These are phyloP conservation scores for Trichoderma aggressivum DNA, from an alignment of 2,329 filamentous ascomycete species.

Conservation along the genomic window DNA sequence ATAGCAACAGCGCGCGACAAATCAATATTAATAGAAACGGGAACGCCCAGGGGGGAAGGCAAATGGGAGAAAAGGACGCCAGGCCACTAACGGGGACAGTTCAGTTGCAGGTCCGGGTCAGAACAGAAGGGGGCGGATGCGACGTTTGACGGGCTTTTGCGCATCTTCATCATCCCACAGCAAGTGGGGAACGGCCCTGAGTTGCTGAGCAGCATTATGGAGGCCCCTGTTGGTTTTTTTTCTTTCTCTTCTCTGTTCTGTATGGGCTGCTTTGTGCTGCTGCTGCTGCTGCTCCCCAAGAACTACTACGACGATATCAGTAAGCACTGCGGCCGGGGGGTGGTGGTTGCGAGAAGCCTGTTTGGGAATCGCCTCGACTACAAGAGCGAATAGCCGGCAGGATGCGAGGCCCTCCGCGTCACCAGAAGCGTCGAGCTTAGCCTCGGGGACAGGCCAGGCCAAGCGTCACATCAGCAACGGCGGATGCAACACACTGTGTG, in stretches of 20 bases:
- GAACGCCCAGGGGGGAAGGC: not conserved
- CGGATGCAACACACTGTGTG: not conserved
- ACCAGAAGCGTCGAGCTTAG: not conserved
- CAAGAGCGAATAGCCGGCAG: not conserved
- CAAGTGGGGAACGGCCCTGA: not conserved
- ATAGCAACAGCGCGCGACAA: conserved; percentile 12
- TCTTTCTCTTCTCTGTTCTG: no score
- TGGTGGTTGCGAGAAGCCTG: not conserved
- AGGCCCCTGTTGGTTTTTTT: not conserved
- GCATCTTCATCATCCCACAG: conserved; percentile 2
- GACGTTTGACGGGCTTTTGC: not conserved
- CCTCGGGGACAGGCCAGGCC: not conserved
- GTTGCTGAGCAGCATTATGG: conserved; percentile 11
- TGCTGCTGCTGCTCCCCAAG: not conserved
- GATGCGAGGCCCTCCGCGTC: not conserved
- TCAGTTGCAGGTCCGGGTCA: not conserved
- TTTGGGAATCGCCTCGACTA: not conserved
- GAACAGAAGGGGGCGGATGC: conserved; percentile 1
- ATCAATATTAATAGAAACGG: conserved; percentile 12
- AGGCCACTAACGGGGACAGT: not conserved
- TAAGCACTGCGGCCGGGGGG: conserved; percentile 5
- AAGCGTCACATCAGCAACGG: conserved; percentile 14
- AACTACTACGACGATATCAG: not conserved
- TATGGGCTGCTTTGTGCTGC: not conserved
- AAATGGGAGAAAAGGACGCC: not conserved